Evolutionary conservation across 2,329 filamentous ascomycete species (phyloP).

Genomic region (Lachnellula subtilissima): DNA sequence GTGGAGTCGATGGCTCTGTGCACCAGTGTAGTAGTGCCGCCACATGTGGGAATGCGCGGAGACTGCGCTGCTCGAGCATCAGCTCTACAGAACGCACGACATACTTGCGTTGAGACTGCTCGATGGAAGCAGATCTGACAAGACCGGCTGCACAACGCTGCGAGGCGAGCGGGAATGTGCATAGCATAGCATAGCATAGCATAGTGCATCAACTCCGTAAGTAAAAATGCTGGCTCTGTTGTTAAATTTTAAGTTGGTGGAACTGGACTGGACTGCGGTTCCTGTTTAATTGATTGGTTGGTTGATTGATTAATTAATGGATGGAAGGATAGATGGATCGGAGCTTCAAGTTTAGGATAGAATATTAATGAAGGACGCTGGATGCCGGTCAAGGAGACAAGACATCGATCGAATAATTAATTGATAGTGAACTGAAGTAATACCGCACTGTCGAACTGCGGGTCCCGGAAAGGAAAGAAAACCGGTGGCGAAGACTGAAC

Average conservation of each 20-base stretch:
- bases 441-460: background rate
- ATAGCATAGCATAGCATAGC: background rate
- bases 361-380: background rate
- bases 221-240: slow-evolving; percentile 4
- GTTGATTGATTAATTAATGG: no score
- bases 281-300: no score
- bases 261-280: background rate
- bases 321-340: background rate
- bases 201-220: slow-evolving; percentile 6
- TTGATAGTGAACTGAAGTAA: background rate
- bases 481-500: slow-evolving; percentile 5
- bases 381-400: background rate
- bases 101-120: slow-evolving; percentile 23
- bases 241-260: slow-evolving; percentile 1
- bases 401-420: no score
- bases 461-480: background rate
- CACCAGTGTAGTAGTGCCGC: background rate
- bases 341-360: background rate
- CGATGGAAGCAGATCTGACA: slow-evolving; percentile 25
- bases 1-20: background rate
- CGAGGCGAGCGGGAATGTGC: slow-evolving; percentile 23
- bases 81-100: slow-evolving; percentile 21
- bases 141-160: slow-evolving; percentile 23
- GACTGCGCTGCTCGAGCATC: slow-evolving; percentile 17
- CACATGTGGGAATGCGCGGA: slow-evolving; percentile 1